phyloP scores from a whole-genome alignment of 306 rosid species.

The Dryas octopetala region DNA sequence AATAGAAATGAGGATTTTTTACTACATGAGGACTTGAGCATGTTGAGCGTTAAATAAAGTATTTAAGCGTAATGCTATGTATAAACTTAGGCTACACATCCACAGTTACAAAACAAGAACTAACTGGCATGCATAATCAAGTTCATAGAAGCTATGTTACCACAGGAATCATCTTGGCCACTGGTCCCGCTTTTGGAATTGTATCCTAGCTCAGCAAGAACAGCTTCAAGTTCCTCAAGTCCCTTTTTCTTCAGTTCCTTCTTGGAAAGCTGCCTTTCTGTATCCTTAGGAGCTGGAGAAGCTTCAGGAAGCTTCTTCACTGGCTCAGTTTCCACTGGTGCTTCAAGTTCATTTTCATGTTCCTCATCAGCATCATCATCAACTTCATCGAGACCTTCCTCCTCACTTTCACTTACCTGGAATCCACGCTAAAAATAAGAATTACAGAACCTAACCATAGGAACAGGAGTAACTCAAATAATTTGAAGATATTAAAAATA shows the following conservation, averaged over 20 bases:
- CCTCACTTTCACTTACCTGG: conserved; percentile 68
- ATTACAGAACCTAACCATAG: conserved; percentile 13
- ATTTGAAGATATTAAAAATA: not conserved
- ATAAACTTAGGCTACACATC: not conserved
- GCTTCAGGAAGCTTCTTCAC: conserved; percentile 41
- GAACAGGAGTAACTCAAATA: not conserved
- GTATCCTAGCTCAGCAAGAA: conserved; percentile 73
- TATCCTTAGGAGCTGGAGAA: conserved; percentile 48
- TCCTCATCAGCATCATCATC: conserved; percentile 64
- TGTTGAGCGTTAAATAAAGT: not conserved
- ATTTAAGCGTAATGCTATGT: not conserved
- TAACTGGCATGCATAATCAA: conserved; percentile 4
- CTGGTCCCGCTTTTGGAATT: conserved; percentile 36
- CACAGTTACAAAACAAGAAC: conserved; percentile 3
- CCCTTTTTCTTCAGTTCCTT: conserved; percentile 78
- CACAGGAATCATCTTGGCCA: conserved; percentile 49
- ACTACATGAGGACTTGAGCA: not conserved
- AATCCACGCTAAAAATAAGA: conserved; percentile 14
- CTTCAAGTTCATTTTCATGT: conserved; percentile 44
- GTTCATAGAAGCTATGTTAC: conserved; percentile 32
- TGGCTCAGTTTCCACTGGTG: conserved; percentile 40
- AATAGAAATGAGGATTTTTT: not conserved
- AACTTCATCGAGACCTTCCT: conserved; percentile 50
- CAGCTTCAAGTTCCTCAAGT: conserved; percentile 79
- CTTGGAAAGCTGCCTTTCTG: conserved; percentile 80